Evolutionary conservation across 257 asterid genomes (phyloP).

Genomic region (Solanum peruvianum): DNA sequence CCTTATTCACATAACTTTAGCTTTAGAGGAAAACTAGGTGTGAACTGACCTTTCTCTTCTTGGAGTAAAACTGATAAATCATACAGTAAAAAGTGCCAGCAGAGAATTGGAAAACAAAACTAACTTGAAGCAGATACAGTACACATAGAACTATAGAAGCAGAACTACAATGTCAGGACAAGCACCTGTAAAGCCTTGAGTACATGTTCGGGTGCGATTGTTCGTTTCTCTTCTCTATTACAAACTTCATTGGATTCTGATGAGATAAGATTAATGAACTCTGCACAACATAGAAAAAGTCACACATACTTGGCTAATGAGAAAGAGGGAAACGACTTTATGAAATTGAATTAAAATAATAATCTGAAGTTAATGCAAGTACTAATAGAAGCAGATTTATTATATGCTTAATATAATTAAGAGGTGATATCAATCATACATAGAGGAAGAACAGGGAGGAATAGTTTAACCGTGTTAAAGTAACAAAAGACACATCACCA

Average conservation of each 20-base stretch:
- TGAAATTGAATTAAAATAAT: not conserved
- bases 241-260: conserved; percentile 98
- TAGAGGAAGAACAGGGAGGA: not conserved
- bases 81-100: not conserved
- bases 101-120: not conserved
- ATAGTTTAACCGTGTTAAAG: not conserved
- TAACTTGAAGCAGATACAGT: not conserved
- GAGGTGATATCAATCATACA: not conserved
- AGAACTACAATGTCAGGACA: not conserved
- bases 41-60: not conserved
- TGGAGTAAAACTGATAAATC: not conserved
- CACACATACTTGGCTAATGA: not conserved
- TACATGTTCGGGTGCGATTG: conserved; percentile 98
- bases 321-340: not conserved
- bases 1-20: not conserved
- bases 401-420: not conserved
- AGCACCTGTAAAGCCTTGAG: conserved; percentile 80
- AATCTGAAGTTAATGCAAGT: not conserved
- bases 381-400: not conserved
- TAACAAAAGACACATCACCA: not conserved
- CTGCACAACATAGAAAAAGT: conserved; percentile 27
- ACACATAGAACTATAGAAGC: not conserved
- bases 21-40: not conserved
- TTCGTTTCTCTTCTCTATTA: conserved; percentile 71
- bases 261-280: conserved; percentile 79